A percentile compares a stretch with the other conserved stretches of the same genome.
Conservation (phyloP, 192 early-diverging fungal genomes). For the Thamnidium elegans region DNA sequence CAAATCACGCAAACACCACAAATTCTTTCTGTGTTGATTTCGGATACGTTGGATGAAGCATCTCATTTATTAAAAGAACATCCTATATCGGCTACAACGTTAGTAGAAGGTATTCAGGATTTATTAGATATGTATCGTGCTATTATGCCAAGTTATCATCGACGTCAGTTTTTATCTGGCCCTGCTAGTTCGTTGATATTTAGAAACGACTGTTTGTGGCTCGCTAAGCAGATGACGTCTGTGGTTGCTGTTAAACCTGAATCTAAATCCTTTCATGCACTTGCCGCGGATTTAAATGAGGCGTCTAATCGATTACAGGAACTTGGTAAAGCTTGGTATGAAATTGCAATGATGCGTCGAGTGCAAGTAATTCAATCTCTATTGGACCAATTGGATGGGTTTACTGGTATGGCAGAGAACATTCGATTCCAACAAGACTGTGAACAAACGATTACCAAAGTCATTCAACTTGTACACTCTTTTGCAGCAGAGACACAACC, state of each 20-base stretch:
- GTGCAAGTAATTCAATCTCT: slow-evolving; percentile 3
- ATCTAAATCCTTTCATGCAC: slow-evolving; percentile 8
- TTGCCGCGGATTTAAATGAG: not conserved
- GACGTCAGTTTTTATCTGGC: slow-evolving; percentile 44
- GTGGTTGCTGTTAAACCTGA: slow-evolving; percentile 7
- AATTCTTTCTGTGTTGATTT: slow-evolving; percentile 7
- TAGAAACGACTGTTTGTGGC: slow-evolving; percentile 68
- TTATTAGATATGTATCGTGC: slow-evolving; percentile 59
- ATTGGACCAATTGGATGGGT: slow-evolving; percentile 21
- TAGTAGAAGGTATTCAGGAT: slow-evolving; percentile 45
- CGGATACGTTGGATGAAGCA: slow-evolving; percentile 23
- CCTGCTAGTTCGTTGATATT: slow-evolving; percentile 64
- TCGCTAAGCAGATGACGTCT: slow-evolving; percentile 45
- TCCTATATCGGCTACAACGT: slow-evolving; percentile 26
- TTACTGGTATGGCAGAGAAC: slow-evolving; percentile 13
- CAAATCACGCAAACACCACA: slow-evolving; percentile 37
- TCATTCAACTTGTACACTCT: not conserved
- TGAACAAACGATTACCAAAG: not conserved
- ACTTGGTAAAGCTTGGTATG: slow-evolving; percentile 30
- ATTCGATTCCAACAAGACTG: slow-evolving; percentile 16
- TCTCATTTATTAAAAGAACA: slow-evolving; percentile 19
- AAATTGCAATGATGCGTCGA: slow-evolving; percentile 16
- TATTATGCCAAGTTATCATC: slow-evolving; percentile 61
- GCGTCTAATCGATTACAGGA: slow-evolving; percentile 10
- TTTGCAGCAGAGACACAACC: slow-evolving; percentile 14